Percentiles rank a stretch among this genome's conserved stretches.
These are phyloP conservation scores for Cadophora sp. DNA, from an alignment of 2,329 filamentous ascomycete genomes.

Conservation along the genomic window DNA sequence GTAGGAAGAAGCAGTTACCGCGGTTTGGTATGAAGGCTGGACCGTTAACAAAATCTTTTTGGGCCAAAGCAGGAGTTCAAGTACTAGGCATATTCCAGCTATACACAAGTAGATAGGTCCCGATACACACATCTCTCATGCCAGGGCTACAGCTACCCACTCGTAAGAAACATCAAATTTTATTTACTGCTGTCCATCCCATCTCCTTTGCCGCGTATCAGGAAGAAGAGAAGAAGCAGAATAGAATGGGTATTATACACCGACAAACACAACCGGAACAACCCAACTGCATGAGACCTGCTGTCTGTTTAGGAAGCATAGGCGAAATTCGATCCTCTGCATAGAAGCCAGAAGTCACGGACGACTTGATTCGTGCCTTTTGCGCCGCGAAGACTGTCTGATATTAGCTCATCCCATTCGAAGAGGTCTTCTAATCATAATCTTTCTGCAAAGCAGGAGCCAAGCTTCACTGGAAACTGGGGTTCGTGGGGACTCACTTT, in stretches of 20 bases:
- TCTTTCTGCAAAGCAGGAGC: too few species aligned
- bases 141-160: too few species aligned
- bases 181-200: background rate
- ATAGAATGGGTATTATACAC: slow-evolving; percentile 2
- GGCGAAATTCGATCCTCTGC: slow-evolving; percentile 64
- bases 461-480: too few species aligned
- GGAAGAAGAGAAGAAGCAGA: background rate
- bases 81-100: too few species aligned
- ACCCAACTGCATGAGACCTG: too few species aligned
- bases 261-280: background rate
- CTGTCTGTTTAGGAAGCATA: slow-evolving; percentile 59
- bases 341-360: slow-evolving; percentile 75
- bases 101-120: too few species aligned
- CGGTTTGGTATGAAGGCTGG: too few species aligned
- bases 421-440: too few species aligned
- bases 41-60: too few species aligned
- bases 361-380: slow-evolving; percentile 71
- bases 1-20: too few species aligned
- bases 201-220: background rate
- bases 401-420: background rate
- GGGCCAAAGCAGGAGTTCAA: too few species aligned
- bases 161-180: background rate
- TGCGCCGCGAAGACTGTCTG: slow-evolving; percentile 64
- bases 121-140: too few species aligned
- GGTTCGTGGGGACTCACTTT: slow-evolving; percentile 61